A percentile compares a stretch with the other conserved stretches of the same genome.
These are phyloP conservation scores for Medicago truncatula DNA, from an alignment of 306 rosid species.

Conservation along the genomic window MtrunA17r5.0-ANR NC_053049.1:35180001-35180500, in stretches of 20 bases:
- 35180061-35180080: neutral
- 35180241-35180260: neutral
- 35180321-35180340: neutral
- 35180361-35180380: neutral
- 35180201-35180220: neutral
- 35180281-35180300: neutral
- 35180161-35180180: neutral
- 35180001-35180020: neutral
- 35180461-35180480: conserved; percentile 20
- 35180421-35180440: too few relatives aligned
- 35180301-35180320: neutral
- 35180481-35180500: conserved; percentile 47
- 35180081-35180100: neutral
- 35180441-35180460: neutral
- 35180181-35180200: neutral
- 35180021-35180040: neutral
- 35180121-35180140: neutral
- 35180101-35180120: neutral
- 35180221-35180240: neutral
- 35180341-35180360: neutral
- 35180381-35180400: neutral
- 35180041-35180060: neutral
- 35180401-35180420: neutral
- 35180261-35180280: neutral
- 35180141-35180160: neutral